Percentiles rank a stretch among this genome's conserved stretches.
Conservation (phyloP, 148 eudicot genomes). For the Heliosperma pusillum region DNA sequence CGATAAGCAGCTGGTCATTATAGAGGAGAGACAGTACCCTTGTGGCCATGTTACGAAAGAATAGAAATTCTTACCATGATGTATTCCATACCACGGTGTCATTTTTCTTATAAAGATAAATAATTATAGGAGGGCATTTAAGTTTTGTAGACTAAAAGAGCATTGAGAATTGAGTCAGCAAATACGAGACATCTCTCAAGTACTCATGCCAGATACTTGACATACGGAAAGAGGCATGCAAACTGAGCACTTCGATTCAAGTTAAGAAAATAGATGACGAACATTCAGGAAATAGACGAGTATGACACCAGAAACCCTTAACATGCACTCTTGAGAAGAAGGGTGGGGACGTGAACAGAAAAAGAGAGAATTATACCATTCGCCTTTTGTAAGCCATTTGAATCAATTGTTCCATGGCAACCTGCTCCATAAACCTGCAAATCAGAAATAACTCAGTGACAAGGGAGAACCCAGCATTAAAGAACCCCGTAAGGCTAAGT, state of each 20-base stretch:
- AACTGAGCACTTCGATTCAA: background rate
- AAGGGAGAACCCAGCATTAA: background rate
- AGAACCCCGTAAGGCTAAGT: background rate
- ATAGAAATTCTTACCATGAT: no score
- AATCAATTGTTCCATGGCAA: conserved; percentile 49
- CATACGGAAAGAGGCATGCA: background rate
- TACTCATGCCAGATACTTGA: background rate
- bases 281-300: background rate
- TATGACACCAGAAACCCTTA: background rate
- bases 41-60: no score
- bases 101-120: no score
- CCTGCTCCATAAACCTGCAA: conserved; percentile 46
- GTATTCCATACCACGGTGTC: no score
- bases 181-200: background rate
- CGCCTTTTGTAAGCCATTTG: conserved; percentile 56
- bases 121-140: no score
- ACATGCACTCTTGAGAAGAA: background rate
- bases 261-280: background rate
- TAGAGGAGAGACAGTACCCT: no score
- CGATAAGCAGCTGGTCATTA: no score
- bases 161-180: background rate
- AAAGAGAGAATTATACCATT: conserved; percentile 33
- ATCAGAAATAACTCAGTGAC: conserved; percentile 13
- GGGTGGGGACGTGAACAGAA: background rate
- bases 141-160: no score